Evolutionary conservation across 805 yeast species (phyloP), one percentile per base, ranked within the genome.

Genomic region (Ogataea pignaliae): DNA sequence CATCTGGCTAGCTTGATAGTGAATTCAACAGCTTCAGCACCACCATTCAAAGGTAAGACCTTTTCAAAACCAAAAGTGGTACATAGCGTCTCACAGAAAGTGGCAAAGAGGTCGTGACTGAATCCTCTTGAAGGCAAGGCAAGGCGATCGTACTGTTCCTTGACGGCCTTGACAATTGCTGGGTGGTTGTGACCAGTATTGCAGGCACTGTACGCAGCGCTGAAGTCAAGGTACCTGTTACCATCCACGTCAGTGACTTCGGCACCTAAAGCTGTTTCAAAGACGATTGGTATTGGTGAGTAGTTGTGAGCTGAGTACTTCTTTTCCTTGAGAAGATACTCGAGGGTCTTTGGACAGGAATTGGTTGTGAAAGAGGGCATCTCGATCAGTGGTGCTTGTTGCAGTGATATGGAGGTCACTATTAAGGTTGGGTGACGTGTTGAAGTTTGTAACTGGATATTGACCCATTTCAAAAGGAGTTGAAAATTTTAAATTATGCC

Each of bases 11-110:
- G 52, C 41, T 69, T 69, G 55, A 69, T 54, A 1, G 69, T 66
- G 31, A 66, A 66, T 47, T 69, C 73, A 17, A 69, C 55, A 0
- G 64, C 60, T 38, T 60, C 69, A 9, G 69, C 65, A 12, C 65
- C 68, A 16, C 69, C 66, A 16, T 64, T 57, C 38, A 68, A 29
- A 13, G 58, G 47, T 10, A 69, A 37, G 3, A 69, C 56, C 42
- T 61, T 61, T 34, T 60, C 59, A 29, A 47, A 58, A 21, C 63
- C 48, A 55, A 47, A 36, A 41, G 47, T 38, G 51, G 50, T 26
- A 62, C 71, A 39, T 55, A 61, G 44, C 17, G 47, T 45, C 46
- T 61, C 52, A 46, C 59, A 48, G 44, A 56, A 51, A 36, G 56
- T 44, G 34, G 57, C 54, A 44, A 50, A 61, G 15, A 56, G 16